Evolutionary conservation across 257 asterid genomes (phyloP).

Genomic region (Lycium ferocissimum): DNA sequence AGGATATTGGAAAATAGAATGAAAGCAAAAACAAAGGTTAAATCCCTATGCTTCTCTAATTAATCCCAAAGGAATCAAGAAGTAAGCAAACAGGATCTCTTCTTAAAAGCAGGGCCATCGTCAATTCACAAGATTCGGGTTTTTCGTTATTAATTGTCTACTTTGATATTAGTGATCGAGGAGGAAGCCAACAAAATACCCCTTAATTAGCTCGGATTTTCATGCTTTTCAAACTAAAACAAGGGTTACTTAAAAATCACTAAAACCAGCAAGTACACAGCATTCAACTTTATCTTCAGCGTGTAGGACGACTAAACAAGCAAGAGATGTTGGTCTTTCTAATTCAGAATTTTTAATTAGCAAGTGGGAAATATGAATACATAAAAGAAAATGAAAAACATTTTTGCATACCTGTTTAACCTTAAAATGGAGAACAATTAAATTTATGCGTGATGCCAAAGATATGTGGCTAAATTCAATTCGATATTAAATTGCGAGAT

Average conservation of each 20-base stretch:
- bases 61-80: constrained; percentile 34
- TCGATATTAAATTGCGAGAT: no score
- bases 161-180: constrained; percentile 45
- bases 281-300: constrained; percentile 28
- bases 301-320: constrained; percentile 40
- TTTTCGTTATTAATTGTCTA: constrained; percentile 31
- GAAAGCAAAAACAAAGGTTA: neutral
- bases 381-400: neutral
- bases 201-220: constrained; percentile 46
- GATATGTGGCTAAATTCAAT: no score
- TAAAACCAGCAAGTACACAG: constrained; percentile 23
- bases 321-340: constrained; percentile 68
- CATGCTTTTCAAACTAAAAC: constrained; percentile 30
- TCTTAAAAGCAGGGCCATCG: constrained; percentile 54
- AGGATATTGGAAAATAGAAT: neutral
- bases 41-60: constrained; percentile 30
- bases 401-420: no score
- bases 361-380: neutral
- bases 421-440: no score
- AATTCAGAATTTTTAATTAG: neutral
- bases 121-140: neutral
- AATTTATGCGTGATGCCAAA: no score
- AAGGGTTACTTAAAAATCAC: neutral
- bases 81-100: constrained; percentile 33
- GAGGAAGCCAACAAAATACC: constrained; percentile 36